Conservation (phyloP, 495 filamentous ascomycete genomes). For the Penicillium canescens region DNA sequence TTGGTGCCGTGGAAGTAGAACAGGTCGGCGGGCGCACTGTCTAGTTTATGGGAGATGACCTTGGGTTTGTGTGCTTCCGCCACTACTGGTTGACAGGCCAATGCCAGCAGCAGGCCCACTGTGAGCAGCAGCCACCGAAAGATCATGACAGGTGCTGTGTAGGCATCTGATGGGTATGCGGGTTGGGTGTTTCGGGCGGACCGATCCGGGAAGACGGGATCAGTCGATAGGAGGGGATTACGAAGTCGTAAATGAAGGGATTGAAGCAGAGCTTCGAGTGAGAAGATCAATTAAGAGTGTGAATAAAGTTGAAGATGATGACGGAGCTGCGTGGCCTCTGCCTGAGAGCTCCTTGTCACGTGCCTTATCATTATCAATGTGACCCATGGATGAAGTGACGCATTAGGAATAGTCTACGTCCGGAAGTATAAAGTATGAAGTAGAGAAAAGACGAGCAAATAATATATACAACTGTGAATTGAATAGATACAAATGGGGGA, state of each 20-base stretch:
- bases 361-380: slow-evolving; percentile 27
- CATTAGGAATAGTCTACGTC: not conserved
- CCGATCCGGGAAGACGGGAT: slow-evolving; percentile 14
- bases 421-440: not conserved
- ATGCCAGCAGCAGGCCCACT: slow-evolving; percentile 37
- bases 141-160: slow-evolving; percentile 37
- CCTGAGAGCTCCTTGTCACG: slow-evolving; percentile 34
- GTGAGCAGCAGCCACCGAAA: slow-evolving; percentile 41
- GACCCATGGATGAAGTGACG: not conserved
- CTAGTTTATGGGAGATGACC: slow-evolving; percentile 57
- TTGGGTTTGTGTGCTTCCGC: slow-evolving; percentile 53
- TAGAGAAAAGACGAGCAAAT: not conserved
- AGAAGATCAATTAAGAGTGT: slow-evolving; percentile 3
- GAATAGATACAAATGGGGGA: slow-evolving; percentile 8
- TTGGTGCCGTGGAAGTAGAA: slow-evolving; percentile 89
- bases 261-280: not conserved
- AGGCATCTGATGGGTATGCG: slow-evolving; percentile 34
- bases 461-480: slow-evolving; percentile 23
- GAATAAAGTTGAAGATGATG: slow-evolving; percentile 14
- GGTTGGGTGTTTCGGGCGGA: slow-evolving; percentile 13
- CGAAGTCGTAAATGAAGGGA: not conserved
- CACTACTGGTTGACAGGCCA: slow-evolving; percentile 32
- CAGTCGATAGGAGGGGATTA: not conserved
- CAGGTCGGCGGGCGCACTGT: slow-evolving; percentile 59
- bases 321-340: slow-evolving; percentile 36